Evolutionary conservation across 176 grass and related monocot species (phyloP).

Genomic region (Carex parvula): DNA sequence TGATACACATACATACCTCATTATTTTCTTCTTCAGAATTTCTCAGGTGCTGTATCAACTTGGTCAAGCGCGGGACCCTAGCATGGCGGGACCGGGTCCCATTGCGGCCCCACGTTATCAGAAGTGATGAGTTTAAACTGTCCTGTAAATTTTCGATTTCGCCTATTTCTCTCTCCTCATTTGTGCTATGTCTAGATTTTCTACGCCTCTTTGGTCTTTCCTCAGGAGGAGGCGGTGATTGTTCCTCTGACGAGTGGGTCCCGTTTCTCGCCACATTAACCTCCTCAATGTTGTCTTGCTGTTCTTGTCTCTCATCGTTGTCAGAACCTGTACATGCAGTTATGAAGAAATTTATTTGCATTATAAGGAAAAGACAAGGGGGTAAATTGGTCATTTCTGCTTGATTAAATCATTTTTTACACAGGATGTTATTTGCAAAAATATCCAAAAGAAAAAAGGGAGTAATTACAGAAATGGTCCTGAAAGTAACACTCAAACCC

Average conservation of each 20-base stretch:
- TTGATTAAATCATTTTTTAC: background rate
- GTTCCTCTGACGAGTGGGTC: slow-evolving; percentile 27
- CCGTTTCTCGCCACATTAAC: slow-evolving; percentile 14
- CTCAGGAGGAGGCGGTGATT: slow-evolving; percentile 13
- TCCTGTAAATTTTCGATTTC: background rate
- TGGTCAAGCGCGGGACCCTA: background rate
- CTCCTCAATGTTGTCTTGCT: background rate
- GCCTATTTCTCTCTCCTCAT: background rate
- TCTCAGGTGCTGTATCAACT: background rate
- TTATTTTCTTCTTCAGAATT: background rate
- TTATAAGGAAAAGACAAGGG: background rate
- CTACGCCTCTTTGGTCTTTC: slow-evolving; percentile 26
- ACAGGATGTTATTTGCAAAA: background rate
- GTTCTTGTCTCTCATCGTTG: slow-evolving; percentile 27
- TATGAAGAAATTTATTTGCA: background rate
- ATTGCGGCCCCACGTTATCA: slow-evolving; percentile 9
- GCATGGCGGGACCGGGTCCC: background rate
- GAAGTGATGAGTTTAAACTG: slow-evolving; percentile 7
- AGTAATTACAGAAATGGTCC: too few relatives aligned
- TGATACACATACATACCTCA: background rate
- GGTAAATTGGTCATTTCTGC: background rate
- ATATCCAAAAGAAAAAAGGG: slow-evolving; percentile 2
- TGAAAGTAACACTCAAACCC: background rate
- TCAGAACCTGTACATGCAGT: slow-evolving; percentile 9
- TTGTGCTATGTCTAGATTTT: slow-evolving; percentile 1